These are phyloP conservation scores for Kwoniella pini DNA, from an alignment of 768 basidiomycete species.

Conservation along the genomic window DNA sequence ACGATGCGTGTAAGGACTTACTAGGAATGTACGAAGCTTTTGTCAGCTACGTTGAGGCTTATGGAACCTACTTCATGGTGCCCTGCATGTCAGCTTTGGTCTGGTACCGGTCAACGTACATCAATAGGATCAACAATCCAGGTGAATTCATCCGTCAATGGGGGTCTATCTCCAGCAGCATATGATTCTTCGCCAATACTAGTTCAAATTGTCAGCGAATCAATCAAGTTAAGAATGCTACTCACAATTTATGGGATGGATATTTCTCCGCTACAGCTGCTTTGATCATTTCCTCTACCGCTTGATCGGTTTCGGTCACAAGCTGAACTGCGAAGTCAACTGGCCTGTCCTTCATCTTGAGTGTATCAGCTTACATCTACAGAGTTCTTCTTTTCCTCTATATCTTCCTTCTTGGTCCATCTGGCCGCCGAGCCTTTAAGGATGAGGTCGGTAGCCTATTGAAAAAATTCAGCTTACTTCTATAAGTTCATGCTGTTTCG, in stretches of 20 bases:
- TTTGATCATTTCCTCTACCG: constrained; percentile 82
- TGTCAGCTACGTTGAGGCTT: not conserved
- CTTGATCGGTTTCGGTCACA: constrained; percentile 91
- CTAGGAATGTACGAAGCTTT: constrained; percentile 48
- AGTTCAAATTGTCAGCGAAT: constrained; percentile 4
- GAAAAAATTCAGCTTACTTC: not conserved
- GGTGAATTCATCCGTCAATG: constrained; percentile 80
- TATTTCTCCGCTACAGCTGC: constrained; percentile 66
- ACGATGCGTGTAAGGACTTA: constrained; percentile 64
- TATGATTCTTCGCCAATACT: constrained; percentile 91
- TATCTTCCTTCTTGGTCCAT: constrained; percentile 57
- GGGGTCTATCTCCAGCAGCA: constrained; percentile 65
- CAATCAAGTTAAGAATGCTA: constrained; percentile 15
- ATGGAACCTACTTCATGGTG: constrained; percentile 34
- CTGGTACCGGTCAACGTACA: constrained; percentile 49
- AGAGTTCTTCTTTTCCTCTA: constrained; percentile 86
- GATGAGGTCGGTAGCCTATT: constrained; percentile 32
- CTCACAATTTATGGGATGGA: constrained; percentile 80
- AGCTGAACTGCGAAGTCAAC: constrained; percentile 57
- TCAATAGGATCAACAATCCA: constrained; percentile 92
- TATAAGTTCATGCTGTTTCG: not conserved
- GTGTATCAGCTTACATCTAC: constrained; percentile 62
- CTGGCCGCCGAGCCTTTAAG: constrained; percentile 68
- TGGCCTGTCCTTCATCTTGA: not conserved
- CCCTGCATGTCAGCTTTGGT: constrained; percentile 18